phyloP scores from a whole-genome alignment of 1,139 yeast genomes.

The Zygoascus hellenicus region DNA sequence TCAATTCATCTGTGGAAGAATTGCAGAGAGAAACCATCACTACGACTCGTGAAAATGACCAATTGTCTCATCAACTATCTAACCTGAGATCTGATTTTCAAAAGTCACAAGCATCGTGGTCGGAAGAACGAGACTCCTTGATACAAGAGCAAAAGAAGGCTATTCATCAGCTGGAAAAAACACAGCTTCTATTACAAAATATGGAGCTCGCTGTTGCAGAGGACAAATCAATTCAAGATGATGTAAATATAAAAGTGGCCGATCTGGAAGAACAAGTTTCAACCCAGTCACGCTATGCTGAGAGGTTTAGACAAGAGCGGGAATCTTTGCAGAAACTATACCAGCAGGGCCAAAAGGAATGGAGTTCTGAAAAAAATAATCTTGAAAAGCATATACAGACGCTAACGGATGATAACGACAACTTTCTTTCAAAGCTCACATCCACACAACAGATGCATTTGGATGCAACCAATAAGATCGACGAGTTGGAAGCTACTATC shows the following conservation, averaged over 20 bases:
- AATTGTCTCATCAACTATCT: conserved; percentile 48
- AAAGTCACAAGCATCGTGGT: conserved; percentile 38
- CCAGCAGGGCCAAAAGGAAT: conserved; percentile 19
- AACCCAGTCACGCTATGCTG: conserved; percentile 26
- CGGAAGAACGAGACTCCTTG: conserved; percentile 41
- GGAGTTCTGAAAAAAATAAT: conserved; percentile 18
- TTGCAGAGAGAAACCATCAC: conserved; percentile 50
- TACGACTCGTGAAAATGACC: conserved; percentile 63
- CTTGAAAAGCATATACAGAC: conserved; percentile 10
- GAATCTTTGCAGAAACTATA: conserved; percentile 18
- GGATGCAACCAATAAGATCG: conserved; percentile 15
- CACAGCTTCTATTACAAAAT: conserved; percentile 39
- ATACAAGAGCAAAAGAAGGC: conserved; percentile 21
- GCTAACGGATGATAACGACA: conserved; percentile 32
- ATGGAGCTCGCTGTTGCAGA: conserved; percentile 33
- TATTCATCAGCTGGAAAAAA: conserved; percentile 32
- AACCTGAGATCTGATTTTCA: conserved; percentile 44
- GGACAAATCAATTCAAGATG: conserved; percentile 28
- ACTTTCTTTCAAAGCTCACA: conserved; percentile 24
- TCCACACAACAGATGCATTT: conserved; percentile 22
- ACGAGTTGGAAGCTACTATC: conserved; percentile 24
- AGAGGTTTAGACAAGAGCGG: conserved; percentile 24
- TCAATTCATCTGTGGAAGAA: conserved; percentile 35
- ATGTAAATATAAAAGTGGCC: conserved; percentile 36
- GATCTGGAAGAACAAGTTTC: conserved; percentile 42